Evolutionary conservation across 1,139 yeast genomes (phyloP).

Genomic region (Pichia sp.): DNA sequence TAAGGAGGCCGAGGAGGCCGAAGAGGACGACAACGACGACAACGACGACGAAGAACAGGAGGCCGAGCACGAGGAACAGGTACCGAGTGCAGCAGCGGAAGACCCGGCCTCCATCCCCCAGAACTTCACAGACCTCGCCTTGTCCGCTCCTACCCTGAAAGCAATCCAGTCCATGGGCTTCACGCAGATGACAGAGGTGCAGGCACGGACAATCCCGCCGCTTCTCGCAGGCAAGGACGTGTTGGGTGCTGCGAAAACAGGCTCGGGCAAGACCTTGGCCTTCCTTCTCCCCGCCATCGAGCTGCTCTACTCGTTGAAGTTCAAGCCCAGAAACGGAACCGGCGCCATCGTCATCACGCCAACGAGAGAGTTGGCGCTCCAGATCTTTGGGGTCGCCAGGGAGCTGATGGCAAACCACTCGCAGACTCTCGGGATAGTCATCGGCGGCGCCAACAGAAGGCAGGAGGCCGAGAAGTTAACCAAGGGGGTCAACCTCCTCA

Average conservation of each 20-base stretch:
- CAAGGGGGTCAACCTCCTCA: constrained; percentile 88
- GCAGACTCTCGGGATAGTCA: constrained; percentile 93
- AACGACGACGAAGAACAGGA: constrained; percentile 32
- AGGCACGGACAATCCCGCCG: constrained; percentile 92
- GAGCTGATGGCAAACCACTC: constrained; percentile 88
- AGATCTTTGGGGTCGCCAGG: constrained; percentile 94
- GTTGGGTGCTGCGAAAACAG: constrained; percentile 95
- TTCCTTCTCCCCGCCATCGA: constrained; percentile 94
- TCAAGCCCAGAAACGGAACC: constrained; percentile 90
- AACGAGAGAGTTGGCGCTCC: constrained; percentile 89
- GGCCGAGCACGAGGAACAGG: constrained; percentile 33
- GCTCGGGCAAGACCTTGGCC: constrained; percentile 95
- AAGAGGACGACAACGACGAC: constrained; percentile 20
- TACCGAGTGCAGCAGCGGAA: constrained; percentile 25
- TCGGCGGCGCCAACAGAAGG: constrained; percentile 97
- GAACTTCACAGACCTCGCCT: constrained; percentile 46
- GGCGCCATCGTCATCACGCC: constrained; percentile 87
- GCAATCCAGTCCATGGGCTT: constrained; percentile 88
- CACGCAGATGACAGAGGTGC: constrained; percentile 85
- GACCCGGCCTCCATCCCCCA: constrained; percentile 14
- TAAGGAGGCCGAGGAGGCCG: constrained; percentile 48
- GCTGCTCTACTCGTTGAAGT: constrained; percentile 77
- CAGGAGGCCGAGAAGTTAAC: constrained; percentile 92
- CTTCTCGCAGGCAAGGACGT: constrained; percentile 93
- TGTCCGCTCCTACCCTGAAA: constrained; percentile 74